Evolutionary conservation across 2,329 filamentous ascomycete species (phyloP), one percentile per base, ranked within the genome.

Genomic region (Exophiala phaeomuriformis): DNA sequence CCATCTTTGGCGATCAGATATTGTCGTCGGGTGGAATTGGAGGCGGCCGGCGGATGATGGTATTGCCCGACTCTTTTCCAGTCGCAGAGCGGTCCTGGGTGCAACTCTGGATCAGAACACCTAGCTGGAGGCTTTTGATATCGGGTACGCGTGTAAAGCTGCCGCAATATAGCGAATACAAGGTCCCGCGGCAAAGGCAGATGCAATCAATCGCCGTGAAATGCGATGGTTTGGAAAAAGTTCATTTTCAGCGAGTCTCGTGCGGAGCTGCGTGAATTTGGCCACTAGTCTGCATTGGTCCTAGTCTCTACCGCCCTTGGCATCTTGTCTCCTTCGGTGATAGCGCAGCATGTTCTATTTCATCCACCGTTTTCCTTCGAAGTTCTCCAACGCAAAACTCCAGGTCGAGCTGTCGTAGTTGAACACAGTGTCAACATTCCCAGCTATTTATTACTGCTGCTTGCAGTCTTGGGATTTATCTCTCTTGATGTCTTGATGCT

Each of bases 1-100:
- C 56, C 59, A 61, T 61, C 19, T 30, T 57, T 56, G 52, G 51
- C 53, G 56, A 43, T 35, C 36, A 12, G 41, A 36, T 49, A 19
- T 19, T 19, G 19, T 19, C 19, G 47, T 49, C 28, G 42, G 42
- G 42, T 31, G 36, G 39, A 47, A 8, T 48, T 41, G 39, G 51
- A 45, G 41, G 27, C 10, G 19, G 19, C 19, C 19, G 39, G 39
- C 39, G 8, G 19, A 19, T 19, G 19, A 19, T 19, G 19, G 19
- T 19, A 19, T 19, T 19, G 19, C 19, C 19, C 19, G 19, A 19
- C 19, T 19, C 19, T 19, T 19, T 19, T 19, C 19, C 19, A 19
- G 19, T 19, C 19, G 19, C 39, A 5, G 33, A 39, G 31, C 19
- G 19, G 19, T 19, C 19, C 19, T 19, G 19, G 19, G 19, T 19